Percentiles rank a stretch among this genome's conserved stretches.
These are phyloP conservation scores for Leonotis leonurus DNA, from an alignment of 257 asterid species.

Conservation along the genomic window DNA sequence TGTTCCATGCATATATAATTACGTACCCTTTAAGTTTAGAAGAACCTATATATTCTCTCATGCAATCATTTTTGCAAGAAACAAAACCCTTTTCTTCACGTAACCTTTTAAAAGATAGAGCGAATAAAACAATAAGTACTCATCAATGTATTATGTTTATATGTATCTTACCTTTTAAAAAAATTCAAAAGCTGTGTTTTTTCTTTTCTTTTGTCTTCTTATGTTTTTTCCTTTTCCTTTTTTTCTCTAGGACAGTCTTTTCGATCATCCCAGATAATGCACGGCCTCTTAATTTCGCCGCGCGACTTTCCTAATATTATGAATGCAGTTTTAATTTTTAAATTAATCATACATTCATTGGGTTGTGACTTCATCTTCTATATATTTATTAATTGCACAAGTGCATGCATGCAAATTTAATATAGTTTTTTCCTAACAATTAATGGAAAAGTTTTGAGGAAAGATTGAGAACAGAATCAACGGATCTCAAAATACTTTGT, in stretches of 20 bases:
- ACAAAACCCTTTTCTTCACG: neutral
- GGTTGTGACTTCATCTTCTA: neutral
- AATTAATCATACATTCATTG: constrained; percentile 3
- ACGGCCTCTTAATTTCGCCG: constrained; percentile 19
- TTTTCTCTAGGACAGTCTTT: neutral
- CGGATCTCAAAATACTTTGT: constrained; percentile 15
- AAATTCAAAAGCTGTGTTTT: neutral
- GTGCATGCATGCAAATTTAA: constrained; percentile 24
- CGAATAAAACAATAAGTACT: neutral
- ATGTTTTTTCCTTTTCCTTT: neutral
- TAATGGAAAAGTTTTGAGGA: constrained; percentile 10
- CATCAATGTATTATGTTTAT: neutral
- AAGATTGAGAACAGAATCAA: constrained; percentile 18
- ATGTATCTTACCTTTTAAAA: constrained; percentile 13
- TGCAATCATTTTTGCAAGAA: constrained; percentile 12
- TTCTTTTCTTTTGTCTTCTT: neutral
- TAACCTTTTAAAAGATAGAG: neutral
- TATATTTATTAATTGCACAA: constrained; percentile 13
- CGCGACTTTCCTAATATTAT: constrained; percentile 15
- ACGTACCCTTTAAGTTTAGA: neutral
- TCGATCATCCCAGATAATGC: constrained; percentile 3
- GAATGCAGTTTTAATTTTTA: too few relatives aligned
- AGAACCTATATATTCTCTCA: neutral
- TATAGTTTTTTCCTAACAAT: neutral
- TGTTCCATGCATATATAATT: too few relatives aligned